Evolutionary conservation across 2,329 filamentous ascomycete genomes (phyloP).

Genomic region (Ceratocystis diversiconidia): DNA sequence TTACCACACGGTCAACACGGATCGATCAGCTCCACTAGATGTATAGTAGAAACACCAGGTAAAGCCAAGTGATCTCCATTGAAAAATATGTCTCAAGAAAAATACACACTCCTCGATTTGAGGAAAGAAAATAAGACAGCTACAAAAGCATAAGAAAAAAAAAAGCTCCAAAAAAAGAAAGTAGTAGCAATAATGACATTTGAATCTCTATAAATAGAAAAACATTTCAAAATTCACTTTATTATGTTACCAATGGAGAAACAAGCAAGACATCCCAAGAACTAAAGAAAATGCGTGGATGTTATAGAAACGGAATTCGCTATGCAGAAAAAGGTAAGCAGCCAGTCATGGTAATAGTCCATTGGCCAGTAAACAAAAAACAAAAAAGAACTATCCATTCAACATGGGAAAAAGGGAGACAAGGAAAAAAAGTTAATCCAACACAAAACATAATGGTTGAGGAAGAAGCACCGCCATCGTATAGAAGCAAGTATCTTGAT

Average conservation of each 20-base stretch:
- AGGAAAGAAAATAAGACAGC: no score
- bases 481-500: background rate
- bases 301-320: background rate
- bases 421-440: background rate
- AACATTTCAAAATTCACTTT: background rate
- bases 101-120: no score
- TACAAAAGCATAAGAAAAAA: no score
- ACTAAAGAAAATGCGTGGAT: background rate
- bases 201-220: background rate
- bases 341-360: background rate
- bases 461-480: background rate
- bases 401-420: background rate
- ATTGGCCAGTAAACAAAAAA: background rate
- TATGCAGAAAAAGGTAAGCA: conserved; percentile 1
- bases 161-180: no score
- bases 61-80: no score
- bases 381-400: background rate
- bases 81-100: no score
- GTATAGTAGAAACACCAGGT: no score
- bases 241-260: background rate
- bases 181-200: no score
- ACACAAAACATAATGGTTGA: background rate
- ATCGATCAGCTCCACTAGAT: no score
- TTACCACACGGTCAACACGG: no score
- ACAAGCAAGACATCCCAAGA: background rate